A percentile compares a stretch with the other conserved stretches of the same genome.
phyloP scores from a whole-genome alignment of 495 filamentous ascomycete genomes.

The Aspergillus indologenus region DNA sequence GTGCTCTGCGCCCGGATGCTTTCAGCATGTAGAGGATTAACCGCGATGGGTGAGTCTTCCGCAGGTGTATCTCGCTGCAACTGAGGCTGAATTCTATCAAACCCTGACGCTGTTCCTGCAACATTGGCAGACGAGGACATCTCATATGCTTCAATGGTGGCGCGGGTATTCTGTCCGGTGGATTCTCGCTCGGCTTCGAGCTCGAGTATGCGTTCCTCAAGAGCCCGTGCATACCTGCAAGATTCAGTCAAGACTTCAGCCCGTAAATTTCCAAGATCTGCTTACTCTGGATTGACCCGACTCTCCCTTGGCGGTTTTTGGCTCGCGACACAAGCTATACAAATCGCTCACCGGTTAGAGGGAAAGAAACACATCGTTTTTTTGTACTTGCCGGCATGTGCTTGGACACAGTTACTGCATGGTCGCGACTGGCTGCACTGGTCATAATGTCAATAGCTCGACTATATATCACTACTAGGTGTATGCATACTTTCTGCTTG shows the following conservation, averaged over 20 bases:
- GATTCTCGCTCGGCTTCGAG: neutral
- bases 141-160: neutral
- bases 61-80: neutral
- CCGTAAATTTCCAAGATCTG: neutral
- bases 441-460: neutral
- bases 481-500: constrained; percentile 7
- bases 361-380: neutral
- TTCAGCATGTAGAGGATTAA: neutral
- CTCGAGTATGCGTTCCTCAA: constrained; percentile 5
- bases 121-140: neutral
- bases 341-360: neutral
- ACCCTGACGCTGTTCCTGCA: neutral
- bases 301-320: neutral
- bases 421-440: constrained; percentile 4
- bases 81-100: neutral
- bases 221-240: neutral
- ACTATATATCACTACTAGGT: neutral
- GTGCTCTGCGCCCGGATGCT: neutral
- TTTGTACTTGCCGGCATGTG: neutral
- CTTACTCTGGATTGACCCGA: constrained; percentile 4
- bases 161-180: neutral
- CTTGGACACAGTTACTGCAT: constrained; percentile 3
- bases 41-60: neutral
- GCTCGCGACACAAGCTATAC: neutral
- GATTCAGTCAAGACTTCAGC: neutral